Percentiles rank a stretch among this genome's conserved stretches.
These are phyloP conservation scores for Mycena vulgaris DNA, from an alignment of 768 basidiomycete species.

Conservation along the genomic window DNA sequence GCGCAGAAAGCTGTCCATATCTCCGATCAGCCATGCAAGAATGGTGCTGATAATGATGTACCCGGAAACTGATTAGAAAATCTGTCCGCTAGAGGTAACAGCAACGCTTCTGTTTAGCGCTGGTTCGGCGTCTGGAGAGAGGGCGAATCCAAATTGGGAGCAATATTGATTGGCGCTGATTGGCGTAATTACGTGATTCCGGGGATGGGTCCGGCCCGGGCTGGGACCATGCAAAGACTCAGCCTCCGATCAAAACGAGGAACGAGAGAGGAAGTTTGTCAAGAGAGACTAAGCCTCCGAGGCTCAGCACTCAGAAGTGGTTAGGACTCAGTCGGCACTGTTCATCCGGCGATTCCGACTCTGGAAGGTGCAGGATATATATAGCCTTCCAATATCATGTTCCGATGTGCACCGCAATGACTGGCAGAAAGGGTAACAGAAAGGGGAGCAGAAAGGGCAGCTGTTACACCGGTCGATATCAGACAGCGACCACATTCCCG, in stretches of 20 bases:
- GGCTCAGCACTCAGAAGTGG: too few relatives aligned
- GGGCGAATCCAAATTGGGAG: constrained; percentile 12
- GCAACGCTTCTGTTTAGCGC: constrained; percentile 24
- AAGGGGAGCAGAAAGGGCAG: too few relatives aligned
- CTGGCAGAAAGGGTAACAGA: neutral
- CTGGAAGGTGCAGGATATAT: too few relatives aligned
- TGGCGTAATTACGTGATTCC: neutral
- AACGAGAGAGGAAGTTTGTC: too few relatives aligned
- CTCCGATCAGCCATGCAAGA: constrained; percentile 30
- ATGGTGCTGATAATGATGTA: constrained; percentile 7
- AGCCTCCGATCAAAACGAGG: too few relatives aligned
- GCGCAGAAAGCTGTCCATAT: constrained; percentile 32
- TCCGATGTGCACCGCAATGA: neutral
- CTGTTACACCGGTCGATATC: neutral
- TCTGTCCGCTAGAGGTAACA: constrained; percentile 5
- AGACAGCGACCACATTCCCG: neutral
- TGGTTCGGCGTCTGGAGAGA: constrained; percentile 6
- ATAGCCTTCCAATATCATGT: too few relatives aligned
- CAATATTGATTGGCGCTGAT: constrained; percentile 6
- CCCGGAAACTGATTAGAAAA: constrained; percentile 24
- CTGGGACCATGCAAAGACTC: too few relatives aligned
- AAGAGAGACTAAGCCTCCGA: too few relatives aligned
- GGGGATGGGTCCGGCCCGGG: neutral
- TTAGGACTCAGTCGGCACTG: too few relatives aligned
- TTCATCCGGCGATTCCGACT: too few relatives aligned